phyloP scores from a whole-genome alignment of 805 yeast species.

The Starmerella ratchasimensis region DNA sequence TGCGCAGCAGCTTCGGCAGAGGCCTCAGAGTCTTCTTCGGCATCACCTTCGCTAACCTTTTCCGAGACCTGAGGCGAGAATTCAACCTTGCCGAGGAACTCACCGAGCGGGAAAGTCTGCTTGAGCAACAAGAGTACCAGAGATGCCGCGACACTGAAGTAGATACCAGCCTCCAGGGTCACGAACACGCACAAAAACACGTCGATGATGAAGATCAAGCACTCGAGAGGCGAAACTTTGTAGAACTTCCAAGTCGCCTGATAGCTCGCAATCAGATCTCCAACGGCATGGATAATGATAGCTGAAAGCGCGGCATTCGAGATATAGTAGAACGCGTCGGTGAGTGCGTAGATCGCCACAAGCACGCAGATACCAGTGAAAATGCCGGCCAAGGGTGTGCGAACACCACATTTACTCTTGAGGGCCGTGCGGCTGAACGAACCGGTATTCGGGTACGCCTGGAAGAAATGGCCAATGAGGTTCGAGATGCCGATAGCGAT shows the following conservation, averaged over 20 bases:
- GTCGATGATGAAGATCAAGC: slow-evolving; percentile 55
- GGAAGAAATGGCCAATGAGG: slow-evolving; percentile 79
- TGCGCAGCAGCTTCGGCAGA: background rate
- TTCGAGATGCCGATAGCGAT: slow-evolving; percentile 89
- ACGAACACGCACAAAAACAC: slow-evolving; percentile 64
- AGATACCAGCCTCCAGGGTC: slow-evolving; percentile 76
- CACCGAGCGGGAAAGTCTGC: slow-evolving; percentile 67
- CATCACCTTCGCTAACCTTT: background rate
- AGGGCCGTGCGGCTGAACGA: slow-evolving; percentile 90
- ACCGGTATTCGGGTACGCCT: slow-evolving; percentile 92
- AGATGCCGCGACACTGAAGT: slow-evolving; percentile 79
- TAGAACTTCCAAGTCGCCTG: slow-evolving; percentile 42
- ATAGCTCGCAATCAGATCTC: slow-evolving; percentile 58
- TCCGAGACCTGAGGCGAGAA: slow-evolving; percentile 38
- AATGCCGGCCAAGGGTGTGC: slow-evolving; percentile 86
- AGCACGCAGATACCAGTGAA: slow-evolving; percentile 82
- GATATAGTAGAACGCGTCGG: slow-evolving; percentile 72
- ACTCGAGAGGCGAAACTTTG: slow-evolving; percentile 61
- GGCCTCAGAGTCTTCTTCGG: background rate
- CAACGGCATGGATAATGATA: slow-evolving; percentile 83
- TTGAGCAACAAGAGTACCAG: slow-evolving; percentile 59
- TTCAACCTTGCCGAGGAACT: slow-evolving; percentile 64
- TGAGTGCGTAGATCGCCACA: slow-evolving; percentile 71
- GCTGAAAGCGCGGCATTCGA: slow-evolving; percentile 83
- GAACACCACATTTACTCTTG: slow-evolving; percentile 88